Evolutionary conservation across 2,329 filamentous ascomycete genomes (phyloP), one percentile per base, ranked within the genome.

Genomic region (Trichoderma asperellum): DNA sequence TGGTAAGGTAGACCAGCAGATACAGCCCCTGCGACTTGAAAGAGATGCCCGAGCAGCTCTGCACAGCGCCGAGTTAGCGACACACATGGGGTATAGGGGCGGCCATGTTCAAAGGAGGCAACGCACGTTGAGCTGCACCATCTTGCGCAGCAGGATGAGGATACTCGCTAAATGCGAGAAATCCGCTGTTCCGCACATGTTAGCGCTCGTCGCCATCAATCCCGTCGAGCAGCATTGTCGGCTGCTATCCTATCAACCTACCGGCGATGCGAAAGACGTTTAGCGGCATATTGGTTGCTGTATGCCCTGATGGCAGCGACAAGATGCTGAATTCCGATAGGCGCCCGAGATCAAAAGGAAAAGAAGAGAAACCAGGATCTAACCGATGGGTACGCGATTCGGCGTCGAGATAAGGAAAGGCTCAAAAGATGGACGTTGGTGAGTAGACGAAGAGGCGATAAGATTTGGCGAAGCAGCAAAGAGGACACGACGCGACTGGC

Each of bases 11-110:
- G 76, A 99, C 96, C 56, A 97, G 84, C 74, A 98, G 85, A 82
- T 99, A 99, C 69, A 99, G 87, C 62, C 91, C 93, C 86, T 99
- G 96, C 71, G 95, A 97, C 81, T 99, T 99, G 88, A 99, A 98
- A 18, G 96, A 99, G 81, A 99, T 95, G 75, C 96, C 96, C 53
- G 95, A 91, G 80, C 94, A 97, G 85, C 94, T 97, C 95, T 97
- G 79, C n/a, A 29, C 10, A 29, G 47, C 27, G 35, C 24, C 55
- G 21, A 53, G 76, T 75, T 37, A 68, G 57, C 18, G 8, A 7
- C n/a, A 61, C 29, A 2, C 34, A n/a, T 10, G 18, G 40, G 40
- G 18, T 43, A 43, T n/a, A 12, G 11, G n/a, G 58, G 40, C 40
- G 34, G 37, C 55, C n/a, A 18, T 8, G 18, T n/a, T 37, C 11